phyloP scores from a whole-genome alignment of 2,329 filamentous ascomycete genomes.

The Zymoseptoria tritici region DNA sequence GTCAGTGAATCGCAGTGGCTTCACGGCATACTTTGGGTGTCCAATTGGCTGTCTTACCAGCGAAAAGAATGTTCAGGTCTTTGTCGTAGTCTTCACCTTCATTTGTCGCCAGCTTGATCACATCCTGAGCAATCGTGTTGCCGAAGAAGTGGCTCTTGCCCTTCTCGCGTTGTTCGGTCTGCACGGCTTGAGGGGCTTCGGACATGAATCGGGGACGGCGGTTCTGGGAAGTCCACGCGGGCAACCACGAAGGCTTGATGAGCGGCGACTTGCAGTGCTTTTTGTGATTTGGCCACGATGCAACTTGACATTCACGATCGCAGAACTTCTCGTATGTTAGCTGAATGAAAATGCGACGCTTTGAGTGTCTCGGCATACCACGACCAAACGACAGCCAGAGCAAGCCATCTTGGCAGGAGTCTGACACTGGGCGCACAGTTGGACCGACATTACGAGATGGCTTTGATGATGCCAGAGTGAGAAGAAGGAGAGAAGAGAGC shows the following conservation, averaged over 20 bases:
- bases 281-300: slow-evolving; percentile 28
- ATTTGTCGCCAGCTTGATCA: slow-evolving; percentile 30
- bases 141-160: slow-evolving; percentile 34
- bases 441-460: no score
- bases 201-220: slow-evolving; percentile 20
- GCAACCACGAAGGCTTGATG: slow-evolving; percentile 25
- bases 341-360: neutral
- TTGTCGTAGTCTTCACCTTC: slow-evolving; percentile 19
- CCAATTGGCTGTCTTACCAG: slow-evolving; percentile 22
- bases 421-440: slow-evolving; percentile 5
- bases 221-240: slow-evolving; percentile 24
- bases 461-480: no score
- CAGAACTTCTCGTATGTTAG: slow-evolving; percentile 28
- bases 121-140: slow-evolving; percentile 36
- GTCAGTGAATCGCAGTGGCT: slow-evolving; percentile 31
- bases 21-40: slow-evolving; percentile 3
- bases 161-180: slow-evolving; percentile 15
- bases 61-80: slow-evolving; percentile 29
- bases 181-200: neutral
- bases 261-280: slow-evolving; percentile 27
- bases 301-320: slow-evolving; percentile 26
- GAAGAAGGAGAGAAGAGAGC: no score
- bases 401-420: slow-evolving; percentile 1
- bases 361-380: slow-evolving; percentile 1
- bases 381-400: slow-evolving; percentile 5